Conservation (phyloP, 2,329 filamentous ascomycete genomes). For the Alternaria postmessia region DNA sequence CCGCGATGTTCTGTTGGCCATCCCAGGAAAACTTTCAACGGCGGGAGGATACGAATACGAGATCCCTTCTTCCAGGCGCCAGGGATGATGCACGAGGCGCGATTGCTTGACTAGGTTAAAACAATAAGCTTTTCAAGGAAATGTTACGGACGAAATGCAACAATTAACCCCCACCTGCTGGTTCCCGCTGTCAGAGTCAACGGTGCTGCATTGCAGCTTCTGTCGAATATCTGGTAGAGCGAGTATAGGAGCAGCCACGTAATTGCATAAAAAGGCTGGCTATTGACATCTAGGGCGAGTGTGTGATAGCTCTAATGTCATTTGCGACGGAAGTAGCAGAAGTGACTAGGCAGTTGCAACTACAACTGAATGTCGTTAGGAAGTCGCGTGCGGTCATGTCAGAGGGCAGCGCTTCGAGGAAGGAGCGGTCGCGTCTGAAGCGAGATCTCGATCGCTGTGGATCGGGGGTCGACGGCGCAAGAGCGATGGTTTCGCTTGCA, state of each 20-base stretch:
- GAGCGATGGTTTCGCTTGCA: conserved; percentile 8
- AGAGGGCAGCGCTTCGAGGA: not conserved
- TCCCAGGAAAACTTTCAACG: not conserved
- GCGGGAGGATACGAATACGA: conserved; percentile 11
- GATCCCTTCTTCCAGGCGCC: not conserved
- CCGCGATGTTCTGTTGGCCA: not conserved
- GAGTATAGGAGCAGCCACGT: not conserved
- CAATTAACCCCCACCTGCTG: not conserved
- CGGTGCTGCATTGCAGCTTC: not conserved
- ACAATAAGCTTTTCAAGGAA: not conserved
- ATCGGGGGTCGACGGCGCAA: not conserved
- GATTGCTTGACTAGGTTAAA: not conserved
- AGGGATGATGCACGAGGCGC: not conserved
- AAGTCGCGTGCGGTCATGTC: not conserved
- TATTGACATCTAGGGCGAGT: not conserved
- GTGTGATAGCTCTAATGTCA: not conserved
- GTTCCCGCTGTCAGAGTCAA: not conserved
- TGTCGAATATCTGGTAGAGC: not conserved
- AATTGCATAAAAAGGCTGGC: not conserved
- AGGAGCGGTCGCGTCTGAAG: conserved; percentile 8
- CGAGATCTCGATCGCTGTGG: conserved; percentile 12
- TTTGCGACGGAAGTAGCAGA: not conserved
- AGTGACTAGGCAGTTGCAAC: not conserved
- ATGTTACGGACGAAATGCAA: conserved; percentile 3
- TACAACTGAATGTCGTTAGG: not conserved